Evolutionary conservation across 495 filamentous ascomycete species (phyloP).

Genomic region (Daldinia decipiens): DNA sequence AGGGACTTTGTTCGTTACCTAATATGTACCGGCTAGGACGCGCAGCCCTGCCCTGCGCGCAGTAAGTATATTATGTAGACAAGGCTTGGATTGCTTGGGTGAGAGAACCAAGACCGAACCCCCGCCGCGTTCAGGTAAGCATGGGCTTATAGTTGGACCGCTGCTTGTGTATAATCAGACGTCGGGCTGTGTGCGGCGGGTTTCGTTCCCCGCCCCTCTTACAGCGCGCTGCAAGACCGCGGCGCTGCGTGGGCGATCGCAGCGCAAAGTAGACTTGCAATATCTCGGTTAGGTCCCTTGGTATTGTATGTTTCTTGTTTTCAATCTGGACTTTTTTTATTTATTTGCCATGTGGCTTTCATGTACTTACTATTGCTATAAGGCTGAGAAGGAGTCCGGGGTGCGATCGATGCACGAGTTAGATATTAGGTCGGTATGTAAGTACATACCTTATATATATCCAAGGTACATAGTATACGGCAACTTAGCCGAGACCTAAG

Average conservation of each 20-base stretch:
- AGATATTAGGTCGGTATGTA: not conserved
- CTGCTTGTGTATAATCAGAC: not conserved
- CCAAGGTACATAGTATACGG: no score
- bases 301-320: not conserved
- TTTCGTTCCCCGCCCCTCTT: not conserved
- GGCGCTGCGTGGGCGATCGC: not conserved
- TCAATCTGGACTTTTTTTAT: not conserved
- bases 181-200: not conserved
- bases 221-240: not conserved
- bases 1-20: no score
- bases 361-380: constrained; percentile 28
- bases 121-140: not conserved
- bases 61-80: no score
- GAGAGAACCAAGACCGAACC: no score
- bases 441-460: no score
- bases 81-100: no score
- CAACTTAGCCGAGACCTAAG: not conserved
- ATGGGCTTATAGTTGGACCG: not conserved
- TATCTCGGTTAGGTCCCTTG: not conserved
- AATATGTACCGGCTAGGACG: no score
- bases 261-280: not conserved
- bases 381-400: constrained; percentile 23
- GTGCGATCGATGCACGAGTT: not conserved
- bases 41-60: no score
- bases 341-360: constrained; percentile 17